A percentile compares a stretch with the other conserved stretches of the same genome.
These are phyloP conservation scores for Lasiodiplodia sp. DNA, from an alignment of 2,329 filamentous ascomycete species.

Conservation along the genomic window DNA sequence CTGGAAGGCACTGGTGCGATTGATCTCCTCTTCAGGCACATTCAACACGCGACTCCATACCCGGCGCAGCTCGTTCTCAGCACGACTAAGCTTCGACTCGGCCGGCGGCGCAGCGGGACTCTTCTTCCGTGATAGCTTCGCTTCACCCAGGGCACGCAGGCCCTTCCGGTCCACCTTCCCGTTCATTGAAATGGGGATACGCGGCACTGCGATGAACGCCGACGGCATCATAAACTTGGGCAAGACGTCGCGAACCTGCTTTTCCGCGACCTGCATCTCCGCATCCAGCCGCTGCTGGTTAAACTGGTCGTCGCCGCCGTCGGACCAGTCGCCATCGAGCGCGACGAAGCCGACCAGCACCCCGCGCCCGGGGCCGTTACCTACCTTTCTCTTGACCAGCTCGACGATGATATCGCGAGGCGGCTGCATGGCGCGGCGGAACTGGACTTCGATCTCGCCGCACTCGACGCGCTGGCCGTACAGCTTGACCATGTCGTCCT, in stretches of 20 bases:
- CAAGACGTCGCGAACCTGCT: not conserved
- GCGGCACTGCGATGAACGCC: not conserved
- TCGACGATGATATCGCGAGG: not conserved
- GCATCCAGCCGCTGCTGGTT: conserved; percentile 36
- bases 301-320: not conserved
- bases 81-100: not conserved
- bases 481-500: conserved; percentile 48
- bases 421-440: conserved; percentile 34
- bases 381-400: conserved; percentile 2
- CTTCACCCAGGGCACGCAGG: not conserved
- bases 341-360: conserved; percentile 17
- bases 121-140: not conserved
- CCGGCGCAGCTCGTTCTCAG: not conserved
- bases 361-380: not conserved
- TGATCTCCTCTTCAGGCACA: not conserved
- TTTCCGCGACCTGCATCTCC: not conserved
- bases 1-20: conserved; percentile 2
- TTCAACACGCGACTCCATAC: conserved; percentile 7
- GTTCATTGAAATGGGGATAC: conserved; percentile 1
- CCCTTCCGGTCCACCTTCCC: conserved; percentile 6
- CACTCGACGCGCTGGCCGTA: conserved; percentile 49
- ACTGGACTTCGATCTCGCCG: conserved; percentile 51
- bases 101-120: not conserved
- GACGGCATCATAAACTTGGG: conserved; percentile 15
- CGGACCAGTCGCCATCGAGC: not conserved